These are phyloP conservation scores for Wickerhamiella allomyrinae DNA, from an alignment of 805 yeast species.

Conservation along the genomic window DNA sequence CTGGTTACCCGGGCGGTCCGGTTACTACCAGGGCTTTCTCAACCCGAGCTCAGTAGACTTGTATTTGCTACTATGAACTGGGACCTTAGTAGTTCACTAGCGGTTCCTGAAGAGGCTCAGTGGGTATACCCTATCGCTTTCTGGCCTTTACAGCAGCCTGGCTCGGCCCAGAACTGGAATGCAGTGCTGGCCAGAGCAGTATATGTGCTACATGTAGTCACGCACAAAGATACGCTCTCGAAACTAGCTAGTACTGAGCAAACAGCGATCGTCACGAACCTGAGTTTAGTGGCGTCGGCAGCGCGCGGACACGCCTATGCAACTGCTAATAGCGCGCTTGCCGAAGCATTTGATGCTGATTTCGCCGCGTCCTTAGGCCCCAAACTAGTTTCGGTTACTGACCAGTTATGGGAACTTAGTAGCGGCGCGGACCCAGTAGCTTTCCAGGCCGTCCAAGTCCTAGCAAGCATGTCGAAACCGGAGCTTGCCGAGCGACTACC, in stretches of 20 bases:
- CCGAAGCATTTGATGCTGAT: neutral
- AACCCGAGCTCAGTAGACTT: neutral
- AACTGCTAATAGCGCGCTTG: neutral
- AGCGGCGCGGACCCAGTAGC: conserved; percentile 2
- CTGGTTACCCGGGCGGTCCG: neutral
- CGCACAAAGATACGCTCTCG: neutral
- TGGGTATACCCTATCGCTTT: neutral
- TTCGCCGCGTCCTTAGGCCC: neutral
- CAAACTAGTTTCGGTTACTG: neutral
- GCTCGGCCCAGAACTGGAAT: neutral
- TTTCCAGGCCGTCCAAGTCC: conserved; percentile 12
- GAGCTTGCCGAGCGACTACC: neutral
- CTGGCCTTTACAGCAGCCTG: neutral
- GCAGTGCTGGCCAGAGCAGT: neutral
- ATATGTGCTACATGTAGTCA: neutral
- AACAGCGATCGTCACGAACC: neutral
- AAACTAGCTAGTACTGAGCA: neutral
- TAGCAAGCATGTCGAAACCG: neutral
- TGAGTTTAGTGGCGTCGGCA: neutral
- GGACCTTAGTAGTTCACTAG: neutral
- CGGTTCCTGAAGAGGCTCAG: neutral
- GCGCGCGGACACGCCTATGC: neutral
- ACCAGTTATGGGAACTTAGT: conserved; percentile 3
- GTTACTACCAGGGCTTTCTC: neutral
- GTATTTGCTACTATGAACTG: neutral